Evolutionary conservation across 768 basidiomycete species (phyloP).

Genomic region (Hericium coralloides): DNA sequence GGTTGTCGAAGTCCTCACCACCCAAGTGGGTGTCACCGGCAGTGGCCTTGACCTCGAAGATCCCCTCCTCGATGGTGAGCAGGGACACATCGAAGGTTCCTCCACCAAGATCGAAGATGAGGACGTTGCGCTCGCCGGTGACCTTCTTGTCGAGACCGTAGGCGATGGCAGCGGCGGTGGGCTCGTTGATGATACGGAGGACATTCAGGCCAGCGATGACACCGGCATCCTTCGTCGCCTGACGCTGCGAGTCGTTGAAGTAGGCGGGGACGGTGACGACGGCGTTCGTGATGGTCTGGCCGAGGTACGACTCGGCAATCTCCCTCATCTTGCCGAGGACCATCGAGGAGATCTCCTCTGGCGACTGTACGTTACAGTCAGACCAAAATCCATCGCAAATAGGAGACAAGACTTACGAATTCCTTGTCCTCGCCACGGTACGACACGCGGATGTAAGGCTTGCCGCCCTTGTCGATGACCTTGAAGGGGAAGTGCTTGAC

Average conservation of each 20-base stretch:
- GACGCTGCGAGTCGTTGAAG: constrained; percentile 98
- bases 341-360: constrained; percentile 98
- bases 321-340: constrained; percentile 98
- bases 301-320: constrained; percentile 93
- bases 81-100: constrained; percentile 98
- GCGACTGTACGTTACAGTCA: constrained; percentile 48
- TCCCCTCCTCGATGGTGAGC: constrained; percentile 92
- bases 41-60: constrained; percentile 97
- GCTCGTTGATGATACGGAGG: constrained; percentile 98
- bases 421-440: constrained; percentile 93
- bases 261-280: constrained; percentile 97
- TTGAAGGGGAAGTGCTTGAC: constrained; percentile 92
- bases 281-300: constrained; percentile 74
- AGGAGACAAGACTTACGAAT: constrained; percentile 51
- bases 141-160: constrained; percentile 98
- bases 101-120: constrained; percentile 98
- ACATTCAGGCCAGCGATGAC: constrained; percentile 91
- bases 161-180: constrained; percentile 95
- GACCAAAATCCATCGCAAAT: neutral
- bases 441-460: constrained; percentile 81
- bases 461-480: constrained; percentile 77
- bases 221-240: constrained; percentile 97
- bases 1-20: constrained; percentile 98
- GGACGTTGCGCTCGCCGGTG: constrained; percentile 83
- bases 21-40: constrained; percentile 98